Conservation (phyloP, 2,329 filamentous ascomycete genomes). For the Neonectria ditissima region DNA sequence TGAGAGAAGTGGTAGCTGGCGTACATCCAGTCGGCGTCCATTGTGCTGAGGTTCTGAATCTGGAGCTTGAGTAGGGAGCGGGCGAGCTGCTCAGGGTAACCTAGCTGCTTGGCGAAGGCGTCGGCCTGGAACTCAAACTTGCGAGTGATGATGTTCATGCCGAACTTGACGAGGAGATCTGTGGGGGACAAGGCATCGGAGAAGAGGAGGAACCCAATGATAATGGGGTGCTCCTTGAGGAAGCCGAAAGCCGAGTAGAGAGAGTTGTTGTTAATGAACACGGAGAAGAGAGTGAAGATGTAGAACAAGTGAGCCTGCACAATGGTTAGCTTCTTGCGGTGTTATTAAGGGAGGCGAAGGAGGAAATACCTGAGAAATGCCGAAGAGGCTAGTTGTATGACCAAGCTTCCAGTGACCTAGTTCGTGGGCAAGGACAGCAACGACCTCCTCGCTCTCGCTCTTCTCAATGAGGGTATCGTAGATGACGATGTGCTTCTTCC, state of each 20-base stretch:
- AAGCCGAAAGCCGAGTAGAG: constrained; percentile 95
- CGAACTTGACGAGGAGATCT: constrained; percentile 92
- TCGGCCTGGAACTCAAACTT: constrained; percentile 98
- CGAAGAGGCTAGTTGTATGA: constrained; percentile 92
- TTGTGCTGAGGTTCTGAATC: constrained; percentile 96
- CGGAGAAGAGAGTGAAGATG: constrained; percentile 95
- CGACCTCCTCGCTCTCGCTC: constrained; percentile 90
- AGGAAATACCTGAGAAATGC: constrained; percentile 77
- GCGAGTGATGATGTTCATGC: constrained; percentile 95
- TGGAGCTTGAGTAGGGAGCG: constrained; percentile 95
- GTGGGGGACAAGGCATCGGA: constrained; percentile 95
- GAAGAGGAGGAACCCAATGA: constrained; percentile 97
- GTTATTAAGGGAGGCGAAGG: background rate
- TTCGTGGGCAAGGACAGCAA: constrained; percentile 94
- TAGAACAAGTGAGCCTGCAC: constrained; percentile 90
- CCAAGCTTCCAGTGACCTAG: constrained; percentile 97
- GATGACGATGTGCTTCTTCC: constrained; percentile 99
- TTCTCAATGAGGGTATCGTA: constrained; percentile 98
- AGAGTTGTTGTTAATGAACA: constrained; percentile 95
- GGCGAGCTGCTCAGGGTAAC: constrained; percentile 86
- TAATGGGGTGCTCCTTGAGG: constrained; percentile 83
- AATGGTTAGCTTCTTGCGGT: constrained; percentile 44
- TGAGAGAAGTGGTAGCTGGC: constrained; percentile 99
- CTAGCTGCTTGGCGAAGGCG: constrained; percentile 85
- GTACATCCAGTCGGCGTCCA: constrained; percentile 99